Evolutionary conservation across 1,284 basidiomycete genomes (phyloP).

Genomic region (Ganoderma meredithae): DNA sequence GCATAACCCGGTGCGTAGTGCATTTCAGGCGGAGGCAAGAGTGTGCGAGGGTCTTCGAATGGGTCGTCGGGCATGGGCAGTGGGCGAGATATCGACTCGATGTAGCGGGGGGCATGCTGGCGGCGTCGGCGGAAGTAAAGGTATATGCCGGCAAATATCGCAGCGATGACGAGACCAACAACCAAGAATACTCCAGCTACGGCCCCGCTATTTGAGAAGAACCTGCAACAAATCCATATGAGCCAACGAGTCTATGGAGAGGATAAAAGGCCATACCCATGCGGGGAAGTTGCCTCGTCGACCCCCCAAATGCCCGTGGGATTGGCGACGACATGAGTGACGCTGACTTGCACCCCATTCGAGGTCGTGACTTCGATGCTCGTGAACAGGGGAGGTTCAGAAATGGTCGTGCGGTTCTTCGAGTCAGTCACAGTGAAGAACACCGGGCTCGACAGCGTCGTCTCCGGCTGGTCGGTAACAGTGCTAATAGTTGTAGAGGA

Average conservation of each 20-base stretch:
- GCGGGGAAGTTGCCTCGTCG: slow-evolving; percentile 8
- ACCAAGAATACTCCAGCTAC: slow-evolving; percentile 65
- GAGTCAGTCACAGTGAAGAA: slow-evolving; percentile 49
- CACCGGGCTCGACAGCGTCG: slow-evolving; percentile 53
- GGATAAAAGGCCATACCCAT: slow-evolving; percentile 32
- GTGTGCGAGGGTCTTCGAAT: slow-evolving; percentile 38
- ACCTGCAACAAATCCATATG: slow-evolving; percentile 43
- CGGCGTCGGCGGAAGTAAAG: slow-evolving; percentile 49
- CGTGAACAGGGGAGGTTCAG: slow-evolving; percentile 55
- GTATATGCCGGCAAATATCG: slow-evolving; percentile 43
- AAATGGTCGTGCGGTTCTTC: slow-evolving; percentile 45
- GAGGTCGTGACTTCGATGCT: slow-evolving; percentile 51
- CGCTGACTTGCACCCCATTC: slow-evolving; percentile 51
- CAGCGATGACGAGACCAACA: slow-evolving; percentile 51
- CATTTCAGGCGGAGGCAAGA: slow-evolving; percentile 28
- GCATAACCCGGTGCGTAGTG: slow-evolving; percentile 30
- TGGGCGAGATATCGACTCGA: slow-evolving; percentile 46
- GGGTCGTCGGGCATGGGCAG: slow-evolving; percentile 40
- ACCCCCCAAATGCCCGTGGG: slow-evolving; percentile 46
- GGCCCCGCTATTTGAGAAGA: slow-evolving; percentile 60
- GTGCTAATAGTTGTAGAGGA: slow-evolving; percentile 47
- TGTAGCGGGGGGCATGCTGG: slow-evolving; percentile 40
- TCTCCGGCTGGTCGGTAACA: slow-evolving; percentile 50
- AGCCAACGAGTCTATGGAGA: background rate
- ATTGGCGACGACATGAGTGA: slow-evolving; percentile 59